A percentile compares a stretch with the other conserved stretches of the same genome.
Evolutionary conservation across 2,329 filamentous ascomycete species (phyloP).

Genomic region (Exutisphaerella laricina): DNA sequence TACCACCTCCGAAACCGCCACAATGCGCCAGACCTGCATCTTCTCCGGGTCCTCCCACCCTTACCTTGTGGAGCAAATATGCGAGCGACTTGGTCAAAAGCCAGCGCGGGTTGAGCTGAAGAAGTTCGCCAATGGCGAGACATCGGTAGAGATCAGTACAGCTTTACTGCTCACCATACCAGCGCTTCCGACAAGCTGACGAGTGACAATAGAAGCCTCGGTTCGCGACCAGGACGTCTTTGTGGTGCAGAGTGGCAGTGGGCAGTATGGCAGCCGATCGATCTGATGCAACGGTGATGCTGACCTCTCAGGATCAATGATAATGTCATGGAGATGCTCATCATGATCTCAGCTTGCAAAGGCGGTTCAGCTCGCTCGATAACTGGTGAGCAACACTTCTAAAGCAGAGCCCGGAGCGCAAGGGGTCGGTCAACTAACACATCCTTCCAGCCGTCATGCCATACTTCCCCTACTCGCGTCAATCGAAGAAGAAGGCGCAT

Average conservation of each 20-base stretch:
- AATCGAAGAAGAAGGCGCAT: conserved; percentile 99
- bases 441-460: conserved; percentile 66
- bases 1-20: conserved; percentile 16
- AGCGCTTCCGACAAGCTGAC: too few species aligned
- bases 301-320: conserved; percentile 69
- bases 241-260: conserved; percentile 93
- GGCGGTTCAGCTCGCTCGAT: conserved; percentile 95
- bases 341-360: conserved; percentile 99
- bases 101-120: conserved; percentile 56
- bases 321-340: conserved; percentile 97
- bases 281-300: conserved; percentile 1
- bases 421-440: conserved; percentile 1
- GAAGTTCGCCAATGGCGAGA: conserved; percentile 67
- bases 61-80: conserved; percentile 58
- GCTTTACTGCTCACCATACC: too few species aligned
- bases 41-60: conserved; percentile 64
- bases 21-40: conserved; percentile 62
- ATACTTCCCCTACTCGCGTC: conserved; percentile 98
- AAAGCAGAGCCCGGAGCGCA: background rate
- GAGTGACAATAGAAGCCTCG: conserved; percentile 45
- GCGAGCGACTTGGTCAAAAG: conserved; percentile 58
- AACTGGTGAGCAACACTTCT: conserved; percentile 60
- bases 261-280: conserved; percentile 47
- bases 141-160: conserved; percentile 60
- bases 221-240: conserved; percentile 99